Evolutionary conservation across 2,329 filamentous ascomycete species (phyloP), one percentile per base, ranked within the genome.

Genomic region (Aspergillus sp.): DNA sequence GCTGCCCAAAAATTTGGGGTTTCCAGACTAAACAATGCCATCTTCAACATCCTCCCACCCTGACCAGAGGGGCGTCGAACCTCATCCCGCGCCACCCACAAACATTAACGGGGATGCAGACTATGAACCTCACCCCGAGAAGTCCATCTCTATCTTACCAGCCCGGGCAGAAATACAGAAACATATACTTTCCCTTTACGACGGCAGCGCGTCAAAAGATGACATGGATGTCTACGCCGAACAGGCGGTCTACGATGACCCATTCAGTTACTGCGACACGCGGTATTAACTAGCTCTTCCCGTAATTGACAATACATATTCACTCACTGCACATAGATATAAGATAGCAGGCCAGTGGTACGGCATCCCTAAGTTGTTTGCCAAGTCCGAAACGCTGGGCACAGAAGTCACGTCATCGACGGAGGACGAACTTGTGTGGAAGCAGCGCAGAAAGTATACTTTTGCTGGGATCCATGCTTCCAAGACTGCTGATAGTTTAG

Each of bases 311-410:
- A 30, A 30, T 30, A 8, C 4, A 30, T 4, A 30, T 11, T 30
- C 9, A 30, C 27, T 9, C 8, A 30, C 27, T 11, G 27, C 9
- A 30, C 9, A 3, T 9, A 57, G 56, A 7, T 44, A 58, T 19
- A 61, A 61, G 33, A 58, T 58, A 5, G 58, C 58, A 4, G 58
- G 58, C 15, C 58, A 61, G 27, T 61, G 58, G 58, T 58, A 58
- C 37, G 58, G 56, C 13, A 55, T 61, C 17, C 58, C 58, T 4
- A 56, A 58, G 40, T 22, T 61, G 4, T 61, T 61, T 33, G 11
- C 42, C 5, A 51, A 53, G 27, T 58, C 55, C 2, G 58, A 61
- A 24, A 61, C 51, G 13, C 34, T 61, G 12, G 58, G 47, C 7
- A 61, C 56, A 22, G 56, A 61, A 30, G 52, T 58, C 39, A 47